These are phyloP conservation scores for Lasiodiplodia sp. DNA, from an alignment of 2,329 filamentous ascomycete species.

Conservation along the genomic window DNA sequence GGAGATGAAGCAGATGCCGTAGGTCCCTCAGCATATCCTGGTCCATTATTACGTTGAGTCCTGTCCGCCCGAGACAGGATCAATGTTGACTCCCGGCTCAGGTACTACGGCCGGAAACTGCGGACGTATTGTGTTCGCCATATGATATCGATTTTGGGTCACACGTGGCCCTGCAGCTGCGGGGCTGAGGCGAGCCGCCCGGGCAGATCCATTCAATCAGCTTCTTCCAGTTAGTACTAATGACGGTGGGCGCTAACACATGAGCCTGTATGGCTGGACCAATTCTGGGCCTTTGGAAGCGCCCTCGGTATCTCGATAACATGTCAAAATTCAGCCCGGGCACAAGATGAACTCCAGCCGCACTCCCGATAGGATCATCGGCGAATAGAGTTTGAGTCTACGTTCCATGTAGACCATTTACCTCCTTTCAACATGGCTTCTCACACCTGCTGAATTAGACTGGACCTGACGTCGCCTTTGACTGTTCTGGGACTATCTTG, in stretches of 20 bases:
- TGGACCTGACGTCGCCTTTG: neutral
- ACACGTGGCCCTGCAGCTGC: too few relatives aligned
- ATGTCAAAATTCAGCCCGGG: neutral
- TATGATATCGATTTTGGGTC: neutral
- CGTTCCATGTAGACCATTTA: neutral
- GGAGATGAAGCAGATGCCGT: neutral
- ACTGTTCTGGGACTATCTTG: neutral
- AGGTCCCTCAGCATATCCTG: neutral
- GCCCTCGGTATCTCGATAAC: neutral
- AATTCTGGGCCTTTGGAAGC: neutral
- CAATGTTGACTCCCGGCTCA: neutral
- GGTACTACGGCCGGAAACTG: neutral
- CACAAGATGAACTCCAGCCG: neutral
- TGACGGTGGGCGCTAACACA: neutral
- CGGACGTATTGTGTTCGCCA: neutral
- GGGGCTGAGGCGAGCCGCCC: neutral
- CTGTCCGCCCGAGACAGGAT: neutral
- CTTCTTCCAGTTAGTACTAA: too few relatives aligned
- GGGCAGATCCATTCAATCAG: neutral
- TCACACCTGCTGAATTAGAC: neutral
- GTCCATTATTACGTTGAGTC: neutral
- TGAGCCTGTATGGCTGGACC: neutral
- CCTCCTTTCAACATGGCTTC: neutral
- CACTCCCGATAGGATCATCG: neutral
- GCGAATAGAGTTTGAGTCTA: neutral